Conservation (phyloP, 306 rosid genomes). For the Senna tora region DNA sequence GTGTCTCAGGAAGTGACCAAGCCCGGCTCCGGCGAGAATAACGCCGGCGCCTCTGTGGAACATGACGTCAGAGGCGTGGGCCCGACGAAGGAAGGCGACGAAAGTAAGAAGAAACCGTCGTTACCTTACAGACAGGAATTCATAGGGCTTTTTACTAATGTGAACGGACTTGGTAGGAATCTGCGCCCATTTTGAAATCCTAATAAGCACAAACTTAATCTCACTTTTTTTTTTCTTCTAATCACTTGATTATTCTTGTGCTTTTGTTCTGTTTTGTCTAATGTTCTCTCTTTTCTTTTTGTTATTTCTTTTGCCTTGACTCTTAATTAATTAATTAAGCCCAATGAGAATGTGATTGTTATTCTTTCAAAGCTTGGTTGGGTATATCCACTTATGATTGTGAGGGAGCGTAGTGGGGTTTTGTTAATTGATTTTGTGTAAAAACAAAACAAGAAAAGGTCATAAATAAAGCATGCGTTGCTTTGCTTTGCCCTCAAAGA, state of each 20-base stretch:
- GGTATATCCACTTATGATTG: neutral
- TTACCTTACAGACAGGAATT: slow-evolving; percentile 47
- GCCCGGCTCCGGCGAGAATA: slow-evolving; percentile 14
- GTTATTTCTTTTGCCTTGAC: neutral
- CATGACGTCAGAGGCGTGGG: neutral
- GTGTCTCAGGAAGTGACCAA: slow-evolving; percentile 1
- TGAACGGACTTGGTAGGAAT: slow-evolving; percentile 51
- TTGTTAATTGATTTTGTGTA: slow-evolving; percentile 6
- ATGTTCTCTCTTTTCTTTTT: no score
- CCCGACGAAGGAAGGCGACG: slow-evolving; percentile 31
- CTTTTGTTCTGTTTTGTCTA: neutral
- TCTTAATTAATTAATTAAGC: slow-evolving; percentile 4
- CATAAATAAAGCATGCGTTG: neutral
- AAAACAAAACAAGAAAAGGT: neutral
- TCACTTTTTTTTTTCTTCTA: neutral
- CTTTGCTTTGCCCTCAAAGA: slow-evolving; percentile 11
- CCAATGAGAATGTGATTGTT: slow-evolving; percentile 13
- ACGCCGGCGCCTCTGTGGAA: neutral
- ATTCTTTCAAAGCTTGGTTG: neutral
- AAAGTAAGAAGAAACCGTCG: slow-evolving; percentile 38
- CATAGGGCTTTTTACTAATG: slow-evolving; percentile 57
- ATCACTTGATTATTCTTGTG: neutral
- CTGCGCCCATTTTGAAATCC: slow-evolving; percentile 49
- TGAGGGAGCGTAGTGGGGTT: slow-evolving; percentile 6
- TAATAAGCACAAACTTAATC: neutral